Base-by-base conservation (phyloP, 768 basidiomycete species). In the Candolleomyces aberdarensis region DNA sequence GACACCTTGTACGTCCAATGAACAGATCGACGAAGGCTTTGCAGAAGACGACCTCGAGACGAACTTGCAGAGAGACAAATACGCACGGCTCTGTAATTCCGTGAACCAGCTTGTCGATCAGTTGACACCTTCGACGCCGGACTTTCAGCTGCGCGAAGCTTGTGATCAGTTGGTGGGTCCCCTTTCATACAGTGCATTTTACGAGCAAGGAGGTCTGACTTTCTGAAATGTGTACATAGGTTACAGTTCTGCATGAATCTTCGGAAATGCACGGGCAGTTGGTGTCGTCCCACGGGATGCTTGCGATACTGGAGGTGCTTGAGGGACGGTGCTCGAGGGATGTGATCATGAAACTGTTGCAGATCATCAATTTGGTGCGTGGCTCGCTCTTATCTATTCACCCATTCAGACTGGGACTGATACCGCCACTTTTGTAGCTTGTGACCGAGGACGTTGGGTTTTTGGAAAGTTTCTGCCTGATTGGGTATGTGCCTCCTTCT, bases 381-480 rank as follows among this genome's bases (percentile, higher is more conserved):
- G 1, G 26, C 7, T n/a, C 54, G 26, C 19, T 59, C 32, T 52
- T 62, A 44, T 20, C 17, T 15, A 26, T 31, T 9, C 8, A 5
- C 50, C n/a, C 11, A 9, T 9, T 52, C n/a, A n/a, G n/a, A n/a
- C n/a, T n/a, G n/a, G n/a, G n/a, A n/a, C n/a, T n/a, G n/a, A n/a
- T n/a, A n/a, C n/a, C n/a, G n/a, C n/a, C n/a, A n/a, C n/a, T n/a
- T n/a, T n/a, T n/a, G n/a, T 58, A 87, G 86, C 78, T 88, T 43
- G 86, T 87, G 40, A 86, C 79, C 13, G 80, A 82, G 5, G 95
- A 98, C 67, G 79, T 93, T 26, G 90, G 88, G 3, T 88, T 92
- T 68, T 75, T 98, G 67, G 97, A 99, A 73, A 94, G 94, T 66
- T 94, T 98, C 75, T 98, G 96, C 74, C 78, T 98, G 57, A 91